Conservation (phyloP, 345 rosid species). For the Aquilaria sinensis region DNA sequence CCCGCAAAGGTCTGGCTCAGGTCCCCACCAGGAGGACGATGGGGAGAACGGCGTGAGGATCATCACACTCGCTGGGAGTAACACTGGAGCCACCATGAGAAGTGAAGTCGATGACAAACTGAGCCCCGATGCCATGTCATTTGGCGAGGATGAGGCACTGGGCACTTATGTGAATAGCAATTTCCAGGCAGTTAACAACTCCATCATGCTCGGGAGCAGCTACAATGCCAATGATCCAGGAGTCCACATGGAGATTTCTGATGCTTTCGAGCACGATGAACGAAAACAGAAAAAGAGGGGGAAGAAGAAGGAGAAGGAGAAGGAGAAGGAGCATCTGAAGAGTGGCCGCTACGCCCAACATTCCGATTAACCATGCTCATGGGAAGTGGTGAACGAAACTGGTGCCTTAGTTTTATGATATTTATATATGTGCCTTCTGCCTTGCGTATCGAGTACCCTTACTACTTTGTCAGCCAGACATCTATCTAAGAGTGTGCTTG, state of each 20-base stretch:
- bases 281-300: constrained; percentile 17
- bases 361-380: constrained; percentile 7
- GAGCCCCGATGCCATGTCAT: constrained; percentile 6
- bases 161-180: constrained; percentile 81
- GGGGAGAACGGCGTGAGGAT: constrained; percentile 39
- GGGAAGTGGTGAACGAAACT: background rate
- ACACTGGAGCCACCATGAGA: constrained; percentile 71
- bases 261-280: constrained; percentile 18
- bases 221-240: constrained; percentile 85
- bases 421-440: too few relatives aligned
- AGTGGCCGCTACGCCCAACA: constrained; percentile 11
- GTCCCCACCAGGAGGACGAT: constrained; percentile 23
- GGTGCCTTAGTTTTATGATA: background rate
- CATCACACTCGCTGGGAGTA: constrained; percentile 75
- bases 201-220: constrained; percentile 62
- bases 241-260: constrained; percentile 70
- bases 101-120: constrained; percentile 46
- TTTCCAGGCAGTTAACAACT: constrained; percentile 86
- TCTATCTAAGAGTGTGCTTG: constrained; percentile 1
- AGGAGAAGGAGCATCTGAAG: constrained; percentile 17
- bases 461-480: background rate
- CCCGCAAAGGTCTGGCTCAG: constrained; percentile 37
- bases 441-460: too few relatives aligned
- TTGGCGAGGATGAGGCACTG: constrained; percentile 33
- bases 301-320: constrained; percentile 20